Conservation (phyloP, 2,329 filamentous ascomycete species). For the Orbilia ellipsospora region DNA sequence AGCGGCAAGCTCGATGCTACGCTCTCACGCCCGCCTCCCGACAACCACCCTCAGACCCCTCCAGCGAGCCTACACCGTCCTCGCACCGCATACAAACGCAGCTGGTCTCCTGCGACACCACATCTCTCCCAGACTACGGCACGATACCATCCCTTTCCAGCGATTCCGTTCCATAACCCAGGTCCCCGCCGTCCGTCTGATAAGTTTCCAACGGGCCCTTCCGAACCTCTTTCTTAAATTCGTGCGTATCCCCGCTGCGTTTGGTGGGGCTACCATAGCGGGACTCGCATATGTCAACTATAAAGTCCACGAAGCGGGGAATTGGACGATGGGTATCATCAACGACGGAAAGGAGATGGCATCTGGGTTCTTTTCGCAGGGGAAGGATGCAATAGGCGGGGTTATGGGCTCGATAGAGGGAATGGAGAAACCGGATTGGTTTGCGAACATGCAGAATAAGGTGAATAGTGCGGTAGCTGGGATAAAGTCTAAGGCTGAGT, state of each 20-base stretch:
- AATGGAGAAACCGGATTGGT: slow-evolving; percentile 76
- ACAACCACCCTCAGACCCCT: slow-evolving; percentile 14
- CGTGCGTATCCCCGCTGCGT: slow-evolving; percentile 85
- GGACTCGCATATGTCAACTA: slow-evolving; percentile 94
- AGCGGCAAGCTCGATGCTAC: slow-evolving; percentile 26
- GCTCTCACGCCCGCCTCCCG: slow-evolving; percentile 29
- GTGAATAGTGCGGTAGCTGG: slow-evolving; percentile 39
- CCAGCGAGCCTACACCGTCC: slow-evolving; percentile 32
- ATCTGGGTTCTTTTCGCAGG: slow-evolving; percentile 68
- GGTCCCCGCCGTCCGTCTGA: slow-evolving; percentile 71
- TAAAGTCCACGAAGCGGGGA: slow-evolving; percentile 86
- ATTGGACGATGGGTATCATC: slow-evolving; percentile 80
- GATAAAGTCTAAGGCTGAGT: slow-evolving; percentile 64
- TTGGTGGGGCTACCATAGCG: slow-evolving; percentile 87
- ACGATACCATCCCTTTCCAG: slow-evolving; percentile 42
- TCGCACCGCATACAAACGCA: slow-evolving; percentile 38
- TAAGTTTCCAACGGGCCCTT: slow-evolving; percentile 75
- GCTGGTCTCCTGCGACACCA: slow-evolving; percentile 47
- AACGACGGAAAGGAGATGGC: slow-evolving; percentile 78
- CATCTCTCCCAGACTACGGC: slow-evolving; percentile 32
- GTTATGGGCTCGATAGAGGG: slow-evolving; percentile 75
- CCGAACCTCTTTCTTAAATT: slow-evolving; percentile 94
- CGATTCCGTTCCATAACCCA: slow-evolving; percentile 54
- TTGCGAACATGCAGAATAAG: slow-evolving; percentile 71
- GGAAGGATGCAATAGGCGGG: slow-evolving; percentile 75